Evolutionary conservation across 163 green algal genomes (phyloP).

Genomic region (Prototheca wickerhamii): DNA sequence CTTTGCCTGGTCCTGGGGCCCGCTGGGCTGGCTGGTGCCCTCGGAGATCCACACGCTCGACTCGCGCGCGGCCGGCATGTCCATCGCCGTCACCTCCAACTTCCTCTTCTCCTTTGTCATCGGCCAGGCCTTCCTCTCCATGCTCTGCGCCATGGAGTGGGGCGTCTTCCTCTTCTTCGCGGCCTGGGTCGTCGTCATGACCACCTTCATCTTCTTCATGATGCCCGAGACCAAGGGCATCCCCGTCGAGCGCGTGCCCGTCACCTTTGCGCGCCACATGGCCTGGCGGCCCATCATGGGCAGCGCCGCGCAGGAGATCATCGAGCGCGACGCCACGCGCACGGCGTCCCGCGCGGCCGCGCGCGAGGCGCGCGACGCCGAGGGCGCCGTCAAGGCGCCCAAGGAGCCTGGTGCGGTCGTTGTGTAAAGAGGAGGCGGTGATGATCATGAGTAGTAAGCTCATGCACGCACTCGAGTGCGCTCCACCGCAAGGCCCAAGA

Average conservation of each 20-base stretch:
- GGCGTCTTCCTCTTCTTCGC: slow-evolving; percentile 73
- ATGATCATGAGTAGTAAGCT: too few species aligned
- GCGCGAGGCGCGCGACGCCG: background rate
- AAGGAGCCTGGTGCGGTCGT: background rate
- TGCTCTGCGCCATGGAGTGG: slow-evolving; percentile 48
- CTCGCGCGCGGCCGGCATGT: slow-evolving; percentile 48
- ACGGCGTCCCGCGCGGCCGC: background rate
- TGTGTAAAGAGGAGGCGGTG: too few species aligned
- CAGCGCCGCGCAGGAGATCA: slow-evolving; percentile 10
- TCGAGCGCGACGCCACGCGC: slow-evolving; percentile 9
- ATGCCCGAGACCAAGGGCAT: slow-evolving; percentile 22
- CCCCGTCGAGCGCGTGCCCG: slow-evolving; percentile 19
- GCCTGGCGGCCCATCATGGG: slow-evolving; percentile 15
- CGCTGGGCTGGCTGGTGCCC: slow-evolving; percentile 37
- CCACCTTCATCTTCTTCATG: slow-evolving; percentile 15
- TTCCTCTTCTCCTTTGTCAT: slow-evolving; percentile 71
- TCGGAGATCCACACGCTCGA: slow-evolving; percentile 48
- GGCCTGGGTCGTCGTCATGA: slow-evolving; percentile 8
- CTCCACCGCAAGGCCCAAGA: too few species aligned
- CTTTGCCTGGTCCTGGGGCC: slow-evolving; percentile 33
- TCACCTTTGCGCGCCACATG: slow-evolving; percentile 15
- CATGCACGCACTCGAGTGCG: too few species aligned
- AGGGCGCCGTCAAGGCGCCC: background rate
- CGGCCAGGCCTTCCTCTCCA: slow-evolving; percentile 59
- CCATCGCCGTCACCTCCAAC: slow-evolving; percentile 48